These are phyloP conservation scores for Ustilago lituana DNA, from an alignment of 1,284 basidiomycete genomes.

Conservation along the genomic window DNA sequence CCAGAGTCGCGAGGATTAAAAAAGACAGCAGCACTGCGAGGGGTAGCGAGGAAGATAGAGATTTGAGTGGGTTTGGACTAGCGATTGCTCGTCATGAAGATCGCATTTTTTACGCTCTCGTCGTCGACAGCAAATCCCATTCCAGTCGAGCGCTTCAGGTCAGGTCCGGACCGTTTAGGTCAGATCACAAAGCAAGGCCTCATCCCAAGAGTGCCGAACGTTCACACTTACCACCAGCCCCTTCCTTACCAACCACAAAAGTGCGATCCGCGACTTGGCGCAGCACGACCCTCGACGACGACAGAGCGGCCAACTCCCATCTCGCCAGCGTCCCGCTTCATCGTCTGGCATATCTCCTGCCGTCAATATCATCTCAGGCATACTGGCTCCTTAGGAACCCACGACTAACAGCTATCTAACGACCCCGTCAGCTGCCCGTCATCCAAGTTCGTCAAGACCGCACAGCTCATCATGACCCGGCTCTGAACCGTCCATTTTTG, in stretches of 20 bases:
- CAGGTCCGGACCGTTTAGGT: not conserved
- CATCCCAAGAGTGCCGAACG: not conserved
- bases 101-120: slow-evolving; percentile 4
- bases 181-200: slow-evolving; percentile 2
- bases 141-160: not conserved
- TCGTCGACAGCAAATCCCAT: slow-evolving; percentile 8
- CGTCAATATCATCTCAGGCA: too few relatives aligned
- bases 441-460: not conserved
- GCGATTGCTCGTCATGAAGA: slow-evolving; percentile 2
- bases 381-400: too few relatives aligned
- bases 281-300: not conserved
- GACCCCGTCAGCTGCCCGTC: not conserved
- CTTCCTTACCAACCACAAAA: not conserved
- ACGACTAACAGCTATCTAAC: not conserved
- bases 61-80: not conserved
- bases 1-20: not conserved
- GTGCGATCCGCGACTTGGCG: not conserved
- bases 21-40: too few relatives aligned
- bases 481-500: too few relatives aligned
- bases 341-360: not conserved
- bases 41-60: too few relatives aligned
- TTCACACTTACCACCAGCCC: not conserved
- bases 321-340: too few relatives aligned
- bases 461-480: slow-evolving; percentile 11
- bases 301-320: too few relatives aligned